Percentiles rank a stretch among this genome's conserved stretches.
Conservation (phyloP, 2,329 filamentous ascomycete species). For the Colletotrichum tofieldiae region DNA sequence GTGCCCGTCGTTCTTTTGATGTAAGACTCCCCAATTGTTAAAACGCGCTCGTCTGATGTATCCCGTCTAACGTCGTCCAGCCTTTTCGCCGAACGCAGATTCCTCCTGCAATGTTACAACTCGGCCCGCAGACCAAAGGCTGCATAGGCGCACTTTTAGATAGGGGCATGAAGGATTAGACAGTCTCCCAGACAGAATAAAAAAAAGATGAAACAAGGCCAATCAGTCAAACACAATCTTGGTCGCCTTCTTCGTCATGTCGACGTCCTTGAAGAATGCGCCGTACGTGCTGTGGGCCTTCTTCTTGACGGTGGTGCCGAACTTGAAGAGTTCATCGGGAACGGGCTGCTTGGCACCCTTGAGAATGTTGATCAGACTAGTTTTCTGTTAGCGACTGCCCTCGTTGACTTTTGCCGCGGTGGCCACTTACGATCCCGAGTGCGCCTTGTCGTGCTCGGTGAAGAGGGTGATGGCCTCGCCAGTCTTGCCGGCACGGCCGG, state of each 20-base stretch:
- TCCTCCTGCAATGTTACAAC: constrained; percentile 67
- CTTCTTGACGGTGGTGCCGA: constrained; percentile 98
- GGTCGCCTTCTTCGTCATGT: constrained; percentile 85
- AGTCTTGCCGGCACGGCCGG: constrained; percentile 90
- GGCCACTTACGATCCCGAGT: constrained; percentile 85
- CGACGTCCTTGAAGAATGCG: constrained; percentile 93
- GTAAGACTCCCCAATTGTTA: constrained; percentile 64
- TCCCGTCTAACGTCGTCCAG: constrained; percentile 54
- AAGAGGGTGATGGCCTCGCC: constrained; percentile 94
- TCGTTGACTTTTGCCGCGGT: not conserved
- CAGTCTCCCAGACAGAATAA: not conserved
- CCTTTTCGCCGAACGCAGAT: constrained; percentile 67
- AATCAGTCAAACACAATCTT: constrained; percentile 90
- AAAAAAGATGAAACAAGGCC: not conserved
- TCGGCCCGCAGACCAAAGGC: constrained; percentile 55
- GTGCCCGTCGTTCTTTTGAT: constrained; percentile 69
- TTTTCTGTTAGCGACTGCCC: constrained; percentile 45
- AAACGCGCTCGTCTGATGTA: constrained; percentile 19
- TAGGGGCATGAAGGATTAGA: not conserved
- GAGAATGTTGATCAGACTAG: constrained; percentile 91
- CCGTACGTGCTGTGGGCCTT: constrained; percentile 97
- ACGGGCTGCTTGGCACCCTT: constrained; percentile 93
- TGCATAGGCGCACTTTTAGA: not conserved
- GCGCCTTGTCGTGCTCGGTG: constrained; percentile 93
- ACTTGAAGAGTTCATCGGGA: constrained; percentile 92